Conservation (phyloP, 345 rosid genomes). For the Dipteronia dyeriana region DNA sequence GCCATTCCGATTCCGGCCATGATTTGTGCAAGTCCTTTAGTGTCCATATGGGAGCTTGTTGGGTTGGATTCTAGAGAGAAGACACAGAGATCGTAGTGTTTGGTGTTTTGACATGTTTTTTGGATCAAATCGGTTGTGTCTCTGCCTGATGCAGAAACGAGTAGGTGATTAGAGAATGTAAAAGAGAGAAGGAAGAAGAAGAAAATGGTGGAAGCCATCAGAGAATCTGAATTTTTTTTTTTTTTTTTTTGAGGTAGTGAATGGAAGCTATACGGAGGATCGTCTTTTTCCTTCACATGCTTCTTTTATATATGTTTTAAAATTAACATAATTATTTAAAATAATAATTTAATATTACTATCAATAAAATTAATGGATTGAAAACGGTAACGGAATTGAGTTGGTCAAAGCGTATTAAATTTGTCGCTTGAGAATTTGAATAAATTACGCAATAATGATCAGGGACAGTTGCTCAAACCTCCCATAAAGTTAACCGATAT, state of each 20-base stretch:
- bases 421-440: too few species aligned
- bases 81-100: constrained; percentile 68
- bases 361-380: too few species aligned
- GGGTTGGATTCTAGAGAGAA: constrained; percentile 72
- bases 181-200: constrained; percentile 22
- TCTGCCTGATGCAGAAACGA: constrained; percentile 17
- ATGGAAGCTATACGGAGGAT: not conserved
- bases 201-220: constrained; percentile 26
- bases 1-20: constrained; percentile 56
- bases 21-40: constrained; percentile 64
- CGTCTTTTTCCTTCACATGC: too few species aligned
- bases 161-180: not conserved
- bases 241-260: not conserved
- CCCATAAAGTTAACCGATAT: too few species aligned
- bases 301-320: too few species aligned
- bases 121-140: constrained; percentile 42
- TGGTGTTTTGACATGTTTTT: constrained; percentile 67
- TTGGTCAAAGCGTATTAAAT: too few species aligned
- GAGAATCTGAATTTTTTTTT: not conserved
- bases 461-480: too few species aligned
- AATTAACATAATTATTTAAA: too few species aligned
- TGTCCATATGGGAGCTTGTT: constrained; percentile 51
- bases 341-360: too few species aligned
- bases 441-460: too few species aligned
- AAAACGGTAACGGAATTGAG: too few species aligned